Evolutionary conservation across 345 rosid species (phyloP), one percentile per base, ranked within the genome.

Genomic region (Arabis alpina): DNA sequence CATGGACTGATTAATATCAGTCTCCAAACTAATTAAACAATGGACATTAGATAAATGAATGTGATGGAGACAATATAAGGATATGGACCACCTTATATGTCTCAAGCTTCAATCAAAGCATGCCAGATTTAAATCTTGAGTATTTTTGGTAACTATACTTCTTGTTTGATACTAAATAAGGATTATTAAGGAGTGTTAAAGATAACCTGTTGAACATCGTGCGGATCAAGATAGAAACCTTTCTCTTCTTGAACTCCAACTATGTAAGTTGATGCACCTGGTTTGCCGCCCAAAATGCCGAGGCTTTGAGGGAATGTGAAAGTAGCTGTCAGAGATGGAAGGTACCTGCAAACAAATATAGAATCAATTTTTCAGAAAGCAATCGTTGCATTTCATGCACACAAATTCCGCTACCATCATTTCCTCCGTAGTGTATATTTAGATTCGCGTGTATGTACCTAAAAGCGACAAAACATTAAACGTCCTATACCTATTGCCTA

Each of bases 301-400:
- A 94, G 93, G 84, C 98, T 91, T 68, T 91, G 98, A 10, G 98
- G 96, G 59, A 91, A 91, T 15, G 92, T 80, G 82, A 94, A 89
- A 63, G 92, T 87, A 30, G 85, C 86, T 50, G 65, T 73, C 80
- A 94, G 73, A 52, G 92, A 90, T 44, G 99, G 96, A 76, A 89
- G 74, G 66, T 92, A 92, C 89, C 99, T 94, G 76, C 54, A 3
- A 72, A 40, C 28, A 68, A 72, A 66, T 36, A 37, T 27, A 72
- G 82, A 84, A 79, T 80, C 79, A 42, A 80, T 75, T 77, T 78
- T 37, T 85, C 90, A 63, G 89, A 89, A 91, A 81, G 85, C n/a
- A n/a, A n/a, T n/a, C n/a, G n/a, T n/a, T n/a, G n/a, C n/a, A n/a
- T n/a, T n/a, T n/a, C n/a, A n/a, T n/a, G 47, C 72, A 47, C 28